A percentile compares a stretch with the other conserved stretches of the same genome.
Evolutionary conservation across 768 basidiomycete genomes (phyloP).

Genomic region (Candolleomyces aberdarensis): DNA sequence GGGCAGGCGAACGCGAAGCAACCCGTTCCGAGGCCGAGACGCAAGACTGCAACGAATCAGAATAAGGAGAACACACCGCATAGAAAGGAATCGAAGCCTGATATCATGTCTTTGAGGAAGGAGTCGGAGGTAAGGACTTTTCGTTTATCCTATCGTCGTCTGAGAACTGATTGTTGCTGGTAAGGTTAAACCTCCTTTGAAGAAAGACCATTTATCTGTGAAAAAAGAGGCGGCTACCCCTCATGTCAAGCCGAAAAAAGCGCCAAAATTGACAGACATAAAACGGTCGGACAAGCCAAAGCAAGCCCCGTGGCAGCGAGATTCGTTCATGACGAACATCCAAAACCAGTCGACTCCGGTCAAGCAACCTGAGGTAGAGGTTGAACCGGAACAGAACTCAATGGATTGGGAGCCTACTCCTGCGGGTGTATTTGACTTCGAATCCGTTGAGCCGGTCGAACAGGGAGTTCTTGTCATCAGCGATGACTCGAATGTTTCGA

Average conservation of each 20-base stretch:
- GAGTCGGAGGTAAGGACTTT: neutral
- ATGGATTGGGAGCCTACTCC: neutral
- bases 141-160: neutral
- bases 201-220: slow-evolving; percentile 7
- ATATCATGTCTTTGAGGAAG: neutral
- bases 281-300: slow-evolving; percentile 12
- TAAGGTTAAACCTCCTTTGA: slow-evolving; percentile 9
- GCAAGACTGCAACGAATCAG: neutral
- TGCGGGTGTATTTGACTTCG: neutral
- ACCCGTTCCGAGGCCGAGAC: neutral
- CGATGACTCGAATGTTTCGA: neutral
- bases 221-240: slow-evolving; percentile 12
- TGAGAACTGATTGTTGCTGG: neutral
- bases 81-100: too few relatives aligned
- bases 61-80: neutral
- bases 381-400: neutral
- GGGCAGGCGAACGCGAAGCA: neutral
- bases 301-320: slow-evolving; percentile 30
- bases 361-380: neutral
- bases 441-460: neutral
- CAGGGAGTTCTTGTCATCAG: slow-evolving; percentile 31
- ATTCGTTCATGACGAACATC: slow-evolving; percentile 16
- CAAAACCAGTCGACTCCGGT: neutral
- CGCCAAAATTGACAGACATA: slow-evolving; percentile 8
- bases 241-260: neutral